phyloP scores from a whole-genome alignment of 257 asterid species.

The Lithospermum erythrorhizon region DNA sequence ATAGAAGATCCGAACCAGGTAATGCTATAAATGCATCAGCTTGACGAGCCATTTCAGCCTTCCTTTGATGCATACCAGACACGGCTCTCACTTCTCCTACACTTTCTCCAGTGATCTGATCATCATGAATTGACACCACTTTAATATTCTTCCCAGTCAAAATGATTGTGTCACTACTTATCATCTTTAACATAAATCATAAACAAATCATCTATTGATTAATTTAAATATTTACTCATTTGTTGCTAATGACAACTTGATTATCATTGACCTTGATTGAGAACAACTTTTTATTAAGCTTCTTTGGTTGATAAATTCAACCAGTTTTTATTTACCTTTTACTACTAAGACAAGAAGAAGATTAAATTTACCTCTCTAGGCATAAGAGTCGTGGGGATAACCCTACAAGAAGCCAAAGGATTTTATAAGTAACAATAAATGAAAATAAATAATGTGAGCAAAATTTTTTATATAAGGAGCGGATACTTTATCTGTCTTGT shows the following conservation, averaged over 20 bases:
- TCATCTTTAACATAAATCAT: not conserved
- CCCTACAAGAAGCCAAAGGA: conserved; percentile 34
- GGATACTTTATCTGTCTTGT: too few relatives aligned
- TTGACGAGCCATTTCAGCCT: conserved; percentile 94
- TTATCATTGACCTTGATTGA: not conserved
- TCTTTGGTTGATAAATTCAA: not conserved
- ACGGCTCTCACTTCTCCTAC: conserved; percentile 91
- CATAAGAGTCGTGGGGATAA: conserved; percentile 79
- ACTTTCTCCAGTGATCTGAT: conserved; percentile 83
- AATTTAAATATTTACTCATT: too few relatives aligned
- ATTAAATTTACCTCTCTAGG: conserved; percentile 74
- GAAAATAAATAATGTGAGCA: too few relatives aligned
- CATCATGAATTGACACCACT: not conserved
- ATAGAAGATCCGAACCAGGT: conserved; percentile 39
- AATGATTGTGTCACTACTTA: not conserved
- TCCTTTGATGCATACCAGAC: conserved; percentile 86
- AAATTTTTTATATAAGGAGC: too few relatives aligned
- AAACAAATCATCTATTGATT: too few relatives aligned
- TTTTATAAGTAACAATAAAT: not conserved
- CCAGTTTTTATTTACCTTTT: not conserved
- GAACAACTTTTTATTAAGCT: not conserved
- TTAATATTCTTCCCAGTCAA: not conserved
- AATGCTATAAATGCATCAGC: conserved; percentile 91
- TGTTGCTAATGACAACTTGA: not conserved
- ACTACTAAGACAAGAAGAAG: not conserved